A percentile compares a stretch with the other conserved stretches of the same genome.
phyloP scores from a whole-genome alignment of 768 basidiomycete species.

The Russula olivacea region DNA sequence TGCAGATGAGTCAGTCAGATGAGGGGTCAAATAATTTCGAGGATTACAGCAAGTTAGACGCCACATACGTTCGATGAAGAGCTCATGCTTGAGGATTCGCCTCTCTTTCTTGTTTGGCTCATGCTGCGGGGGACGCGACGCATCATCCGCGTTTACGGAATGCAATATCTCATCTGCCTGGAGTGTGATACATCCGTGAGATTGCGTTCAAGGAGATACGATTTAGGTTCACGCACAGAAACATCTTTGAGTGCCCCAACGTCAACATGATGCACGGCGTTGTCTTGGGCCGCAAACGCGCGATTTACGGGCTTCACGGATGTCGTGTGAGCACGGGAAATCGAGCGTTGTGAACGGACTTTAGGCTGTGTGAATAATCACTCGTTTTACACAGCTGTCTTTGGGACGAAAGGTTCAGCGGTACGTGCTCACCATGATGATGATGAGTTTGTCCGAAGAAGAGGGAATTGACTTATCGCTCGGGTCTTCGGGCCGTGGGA shows the following conservation, averaged over 20 bases:
- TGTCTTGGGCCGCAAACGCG: slow-evolving; percentile 45
- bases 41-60: background rate
- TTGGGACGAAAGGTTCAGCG: background rate
- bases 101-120: slow-evolving; percentile 60
- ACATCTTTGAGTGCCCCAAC: slow-evolving; percentile 38
- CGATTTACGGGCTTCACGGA: slow-evolving; percentile 47
- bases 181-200: slow-evolving; percentile 13
- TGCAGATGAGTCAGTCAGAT: background rate
- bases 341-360: slow-evolving; percentile 39
- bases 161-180: slow-evolving; percentile 45
- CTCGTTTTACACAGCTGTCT: background rate
- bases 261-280: slow-evolving; percentile 44
- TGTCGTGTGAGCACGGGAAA: slow-evolving; percentile 39
- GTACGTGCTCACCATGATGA: slow-evolving; percentile 14
- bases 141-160: slow-evolving; percentile 29
- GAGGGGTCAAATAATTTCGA: background rate
- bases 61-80: slow-evolving; percentile 57
- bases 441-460: background rate
- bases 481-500: background rate
- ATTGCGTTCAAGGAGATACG: background rate
- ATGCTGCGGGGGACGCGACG: slow-evolving; percentile 24
- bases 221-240: slow-evolving; percentile 35
- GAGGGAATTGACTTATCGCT: background rate
- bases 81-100: slow-evolving; percentile 56
- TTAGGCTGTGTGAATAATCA: slow-evolving; percentile 27